Evolutionary conservation across 306 rosid species (phyloP).

Genomic region (Datisca glomerata): DNA sequence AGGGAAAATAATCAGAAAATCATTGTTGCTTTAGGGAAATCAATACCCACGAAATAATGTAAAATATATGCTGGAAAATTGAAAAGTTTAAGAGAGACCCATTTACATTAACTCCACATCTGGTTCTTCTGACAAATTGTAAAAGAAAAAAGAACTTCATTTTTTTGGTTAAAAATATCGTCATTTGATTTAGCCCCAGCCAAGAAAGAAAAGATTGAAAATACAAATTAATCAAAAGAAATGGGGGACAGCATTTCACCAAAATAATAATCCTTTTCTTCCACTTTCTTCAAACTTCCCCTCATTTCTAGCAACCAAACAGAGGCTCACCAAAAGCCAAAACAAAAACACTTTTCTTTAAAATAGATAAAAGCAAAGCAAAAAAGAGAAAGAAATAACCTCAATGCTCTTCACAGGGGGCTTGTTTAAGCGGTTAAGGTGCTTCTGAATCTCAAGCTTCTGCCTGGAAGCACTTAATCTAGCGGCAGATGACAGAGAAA

Average conservation of each 20-base stretch:
- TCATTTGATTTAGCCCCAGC: no score
- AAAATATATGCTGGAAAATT: not conserved
- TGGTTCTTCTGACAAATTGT: constrained; percentile 10
- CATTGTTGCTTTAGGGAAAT: constrained; percentile 7
- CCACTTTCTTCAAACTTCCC: not conserved
- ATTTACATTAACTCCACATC: constrained; percentile 1
- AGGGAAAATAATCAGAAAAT: not conserved
- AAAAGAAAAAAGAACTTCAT: not conserved
- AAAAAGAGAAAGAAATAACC: constrained; percentile 29
- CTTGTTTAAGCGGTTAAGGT: constrained; percentile 80
- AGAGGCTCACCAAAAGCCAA: not conserved
- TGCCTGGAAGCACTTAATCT: constrained; percentile 56
- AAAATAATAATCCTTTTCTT: not conserved
- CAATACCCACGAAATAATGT: not conserved
- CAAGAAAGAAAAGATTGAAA: not conserved
- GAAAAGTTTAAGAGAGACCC: not conserved
- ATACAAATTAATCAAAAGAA: not conserved
- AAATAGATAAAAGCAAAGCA: constrained; percentile 7
- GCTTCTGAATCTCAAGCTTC: constrained; percentile 67
- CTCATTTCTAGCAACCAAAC: constrained; percentile 5
- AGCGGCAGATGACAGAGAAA: constrained; percentile 47
- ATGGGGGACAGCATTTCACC: not conserved
- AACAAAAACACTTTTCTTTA: no score
- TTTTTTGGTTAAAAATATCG: not conserved
- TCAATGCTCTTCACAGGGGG: constrained; percentile 66